Evolutionary conservation across 768 basidiomycete genomes (phyloP), one percentile per base, ranked within the genome.

Genomic region (Dentipellis sp.): DNA sequence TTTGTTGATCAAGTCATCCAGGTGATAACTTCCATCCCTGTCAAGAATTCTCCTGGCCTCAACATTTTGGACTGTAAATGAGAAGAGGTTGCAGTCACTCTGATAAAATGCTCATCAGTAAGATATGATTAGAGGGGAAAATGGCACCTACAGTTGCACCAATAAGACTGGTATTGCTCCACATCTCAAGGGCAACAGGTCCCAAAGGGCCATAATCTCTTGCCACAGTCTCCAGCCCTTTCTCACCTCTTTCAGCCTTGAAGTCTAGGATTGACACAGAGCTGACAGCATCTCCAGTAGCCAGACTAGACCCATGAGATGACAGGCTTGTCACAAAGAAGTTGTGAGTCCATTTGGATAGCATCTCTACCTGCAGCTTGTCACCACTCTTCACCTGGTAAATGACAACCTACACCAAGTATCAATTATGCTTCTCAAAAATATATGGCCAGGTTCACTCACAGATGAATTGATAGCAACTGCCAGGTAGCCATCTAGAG

Each of bases 391-490:
- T 62, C n/a, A 87, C 72, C 78, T 81, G 58, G 45, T 60, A 69
- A 22, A 67, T 47, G 19, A 59, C 45, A 29, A 70, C 65, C 66
- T 67, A 36, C 29, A 22, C 16, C 51, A 21, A 35, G 21, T n/a
- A 40, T 42, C 4, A 22, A 4, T 48, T 14, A 36, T 36, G n/a
- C 35, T 3, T 1, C 9, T 17, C 10, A 11, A 7, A 22, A 42
- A 5, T 7, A 55, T 34, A 52, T 38, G 47, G 9, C 14, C 29
- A 17, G 14, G 53, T 4, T 14, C 19, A 73, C 85, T 37, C 62
- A 93, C 92, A 7, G 85, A 78, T 4, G 88, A 83, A 64, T 92
- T 91, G 45, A 91, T 77, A 0, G 88, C 84, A 8, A 81, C 87
- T 1, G 82, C 79, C 45, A 93, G 68, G 54, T 23, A 76, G 70